Evolutionary conservation across 768 basidiomycete species (phyloP).

Genomic region (Podaxis carcinomalis): DNA sequence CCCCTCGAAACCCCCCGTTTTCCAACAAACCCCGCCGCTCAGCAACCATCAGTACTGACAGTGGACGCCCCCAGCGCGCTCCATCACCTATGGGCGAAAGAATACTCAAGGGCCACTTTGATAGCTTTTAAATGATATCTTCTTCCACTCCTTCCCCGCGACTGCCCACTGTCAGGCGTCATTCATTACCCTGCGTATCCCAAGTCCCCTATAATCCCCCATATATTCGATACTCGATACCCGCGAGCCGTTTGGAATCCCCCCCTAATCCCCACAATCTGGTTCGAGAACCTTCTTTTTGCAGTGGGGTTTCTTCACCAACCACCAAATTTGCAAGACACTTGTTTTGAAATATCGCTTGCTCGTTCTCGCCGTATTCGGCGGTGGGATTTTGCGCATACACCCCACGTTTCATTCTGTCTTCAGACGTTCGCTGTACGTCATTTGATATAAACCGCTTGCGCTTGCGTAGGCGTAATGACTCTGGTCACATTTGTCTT

Average conservation of each 20-base stretch:
- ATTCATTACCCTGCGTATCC: slow-evolving; percentile 12
- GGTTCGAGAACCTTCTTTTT: background rate
- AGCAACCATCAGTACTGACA: slow-evolving; percentile 49
- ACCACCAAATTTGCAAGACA: background rate
- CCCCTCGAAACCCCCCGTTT: slow-evolving; percentile 24
- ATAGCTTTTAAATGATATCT: slow-evolving; percentile 61
- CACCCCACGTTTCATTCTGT: background rate
- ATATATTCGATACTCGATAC: slow-evolving; percentile 31
- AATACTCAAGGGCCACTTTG: slow-evolving; percentile 88
- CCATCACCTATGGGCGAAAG: slow-evolving; percentile 91
- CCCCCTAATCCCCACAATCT: background rate
- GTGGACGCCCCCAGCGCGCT: slow-evolving; percentile 51
- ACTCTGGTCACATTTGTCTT: background rate
- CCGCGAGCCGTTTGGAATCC: slow-evolving; percentile 25
- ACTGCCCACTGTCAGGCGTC: background rate
- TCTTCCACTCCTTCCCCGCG: slow-evolving; percentile 1
- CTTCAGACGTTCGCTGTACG: background rate
- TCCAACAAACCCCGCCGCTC: slow-evolving; percentile 46
- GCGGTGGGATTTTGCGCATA: background rate
- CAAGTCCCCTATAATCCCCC: slow-evolving; percentile 11
- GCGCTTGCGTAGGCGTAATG: slow-evolving; percentile 1
- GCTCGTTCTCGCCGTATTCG: background rate
- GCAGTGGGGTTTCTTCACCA: background rate
- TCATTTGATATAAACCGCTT: background rate
- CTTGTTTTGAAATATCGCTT: background rate